These are phyloP conservation scores for Lecanosticta acicola DNA, from an alignment of 2,329 filamentous ascomycete species.

Conservation along the genomic window DNA sequence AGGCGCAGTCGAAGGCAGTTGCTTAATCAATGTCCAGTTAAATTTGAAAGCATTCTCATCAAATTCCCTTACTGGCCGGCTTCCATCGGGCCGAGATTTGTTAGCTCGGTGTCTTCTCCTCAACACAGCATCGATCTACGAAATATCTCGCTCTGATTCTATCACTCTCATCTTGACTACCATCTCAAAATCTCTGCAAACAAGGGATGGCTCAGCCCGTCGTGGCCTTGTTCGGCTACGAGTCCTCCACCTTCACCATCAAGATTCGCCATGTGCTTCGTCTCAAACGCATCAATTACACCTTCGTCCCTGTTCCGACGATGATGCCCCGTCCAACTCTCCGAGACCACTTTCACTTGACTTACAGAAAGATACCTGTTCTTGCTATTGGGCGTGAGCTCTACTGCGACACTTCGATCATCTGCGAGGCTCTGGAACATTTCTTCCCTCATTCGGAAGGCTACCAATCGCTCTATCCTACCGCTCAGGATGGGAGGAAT, in stretches of 20 bases:
- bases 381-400: constrained; percentile 30
- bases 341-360: constrained; percentile 32
- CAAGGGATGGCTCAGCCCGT: constrained; percentile 14
- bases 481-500: constrained; percentile 28
- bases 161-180: neutral
- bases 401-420: constrained; percentile 34
- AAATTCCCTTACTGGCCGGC: neutral
- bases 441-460: constrained; percentile 29
- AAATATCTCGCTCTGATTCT: neutral
- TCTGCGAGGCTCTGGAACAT: constrained; percentile 29
- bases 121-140: too few relatives aligned
- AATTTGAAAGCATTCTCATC: too few relatives aligned
- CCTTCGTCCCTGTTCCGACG: constrained; percentile 32
- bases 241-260: constrained; percentile 28
- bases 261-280: constrained; percentile 36
- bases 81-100: constrained; percentile 3
- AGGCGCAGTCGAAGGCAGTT: too few relatives aligned
- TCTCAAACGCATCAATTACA: constrained; percentile 36
- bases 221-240: constrained; percentile 28
- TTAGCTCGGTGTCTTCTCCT: neutral
- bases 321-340: constrained; percentile 39
- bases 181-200: neutral
- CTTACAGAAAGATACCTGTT: constrained; percentile 37
- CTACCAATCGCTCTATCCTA: constrained; percentile 35
- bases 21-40: too few relatives aligned